Percentiles rank a stretch among this genome's conserved stretches.
phyloP scores from a whole-genome alignment of 2,329 filamentous ascomycete species.

The Colletotrichum musicola region DNA sequence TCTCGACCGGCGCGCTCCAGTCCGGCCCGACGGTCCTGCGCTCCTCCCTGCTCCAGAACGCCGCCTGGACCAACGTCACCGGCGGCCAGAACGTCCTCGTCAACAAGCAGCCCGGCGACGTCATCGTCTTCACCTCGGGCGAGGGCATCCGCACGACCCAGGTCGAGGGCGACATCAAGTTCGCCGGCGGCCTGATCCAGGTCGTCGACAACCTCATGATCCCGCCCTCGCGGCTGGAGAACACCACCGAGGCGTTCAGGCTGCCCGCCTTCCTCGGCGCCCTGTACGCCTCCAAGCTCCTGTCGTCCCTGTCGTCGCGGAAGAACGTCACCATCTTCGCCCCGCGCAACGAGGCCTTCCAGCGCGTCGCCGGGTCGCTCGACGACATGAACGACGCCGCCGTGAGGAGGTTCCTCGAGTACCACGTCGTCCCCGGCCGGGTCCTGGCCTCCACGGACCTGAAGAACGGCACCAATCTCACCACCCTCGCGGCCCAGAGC shows the following conservation, averaged over 20 bases:
- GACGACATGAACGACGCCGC: conserved; percentile 53
- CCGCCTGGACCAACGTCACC: conserved; percentile 61
- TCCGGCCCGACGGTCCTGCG: conserved; percentile 54
- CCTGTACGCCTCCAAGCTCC: conserved; percentile 51
- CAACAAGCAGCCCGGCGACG: conserved; percentile 56
- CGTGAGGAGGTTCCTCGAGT: conserved; percentile 61
- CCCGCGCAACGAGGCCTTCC: conserved; percentile 65
- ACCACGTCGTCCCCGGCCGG: conserved; percentile 68
- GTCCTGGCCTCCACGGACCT: conserved; percentile 64
- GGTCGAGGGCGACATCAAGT: conserved; percentile 57
- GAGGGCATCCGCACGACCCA: conserved; percentile 58
- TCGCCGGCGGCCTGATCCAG: conserved; percentile 64
- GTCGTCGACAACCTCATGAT: conserved; percentile 65
- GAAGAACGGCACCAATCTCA: conserved; percentile 41
- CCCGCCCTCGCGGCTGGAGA: conserved; percentile 56
- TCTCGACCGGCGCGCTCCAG: conserved; percentile 54
- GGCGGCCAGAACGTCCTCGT: conserved; percentile 62
- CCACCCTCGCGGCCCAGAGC: conserved; percentile 56
- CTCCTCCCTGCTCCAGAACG: conserved; percentile 57
- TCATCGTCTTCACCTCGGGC: conserved; percentile 55
- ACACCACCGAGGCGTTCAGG: conserved; percentile 51
- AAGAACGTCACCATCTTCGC: conserved; percentile 68
- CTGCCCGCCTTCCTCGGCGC: conserved; percentile 58
- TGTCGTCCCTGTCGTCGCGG: conserved; percentile 56
- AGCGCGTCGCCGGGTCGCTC: conserved; percentile 59